Evolutionary conservation across 345 rosid species (phyloP).

Genomic region (Streptanthus diversifolius): DNA sequence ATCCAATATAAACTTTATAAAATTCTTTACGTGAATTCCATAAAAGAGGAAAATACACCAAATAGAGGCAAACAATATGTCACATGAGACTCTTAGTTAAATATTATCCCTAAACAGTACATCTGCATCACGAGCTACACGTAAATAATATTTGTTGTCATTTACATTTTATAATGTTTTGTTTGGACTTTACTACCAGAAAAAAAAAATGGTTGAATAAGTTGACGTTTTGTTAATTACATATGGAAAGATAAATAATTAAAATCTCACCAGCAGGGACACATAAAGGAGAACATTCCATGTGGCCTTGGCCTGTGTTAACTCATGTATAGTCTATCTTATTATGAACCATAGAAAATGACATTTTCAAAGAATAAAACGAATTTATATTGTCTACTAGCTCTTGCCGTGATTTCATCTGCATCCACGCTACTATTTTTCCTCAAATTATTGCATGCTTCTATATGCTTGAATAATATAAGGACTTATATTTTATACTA

Average conservation of each 20-base stretch:
- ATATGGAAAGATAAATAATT: constrained; percentile 14
- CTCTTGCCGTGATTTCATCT: constrained; percentile 4
- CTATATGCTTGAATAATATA: neutral
- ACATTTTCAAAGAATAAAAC: constrained; percentile 22
- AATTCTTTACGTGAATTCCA: neutral
- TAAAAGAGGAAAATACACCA: neutral
- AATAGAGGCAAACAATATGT: constrained; percentile 23
- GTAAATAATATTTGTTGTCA: constrained; percentile 12
- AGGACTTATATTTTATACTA: neutral
- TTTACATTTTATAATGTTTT: constrained; percentile 18
- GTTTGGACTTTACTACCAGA: constrained; percentile 28
- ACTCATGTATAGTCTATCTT: constrained; percentile 25
- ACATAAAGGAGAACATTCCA: constrained; percentile 37
- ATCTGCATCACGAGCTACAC: neutral
- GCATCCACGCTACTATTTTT: constrained; percentile 18
- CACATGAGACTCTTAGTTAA: constrained; percentile 11
- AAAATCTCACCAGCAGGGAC: constrained; percentile 18
- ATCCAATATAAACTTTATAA: neutral
- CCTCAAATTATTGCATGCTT: constrained; percentile 8
- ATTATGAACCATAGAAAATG: constrained; percentile 31
- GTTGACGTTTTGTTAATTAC: neutral
- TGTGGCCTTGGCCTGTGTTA: constrained; percentile 32
- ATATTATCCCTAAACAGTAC: constrained; percentile 26
- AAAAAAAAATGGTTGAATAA: constrained; percentile 20
- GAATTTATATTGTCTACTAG: constrained; percentile 24